A percentile compares a stretch with the other conserved stretches of the same genome.
These are phyloP conservation scores for Solanum raphanifolium DNA, from an alignment of 257 asterid species.

Conservation along the genomic window DNA sequence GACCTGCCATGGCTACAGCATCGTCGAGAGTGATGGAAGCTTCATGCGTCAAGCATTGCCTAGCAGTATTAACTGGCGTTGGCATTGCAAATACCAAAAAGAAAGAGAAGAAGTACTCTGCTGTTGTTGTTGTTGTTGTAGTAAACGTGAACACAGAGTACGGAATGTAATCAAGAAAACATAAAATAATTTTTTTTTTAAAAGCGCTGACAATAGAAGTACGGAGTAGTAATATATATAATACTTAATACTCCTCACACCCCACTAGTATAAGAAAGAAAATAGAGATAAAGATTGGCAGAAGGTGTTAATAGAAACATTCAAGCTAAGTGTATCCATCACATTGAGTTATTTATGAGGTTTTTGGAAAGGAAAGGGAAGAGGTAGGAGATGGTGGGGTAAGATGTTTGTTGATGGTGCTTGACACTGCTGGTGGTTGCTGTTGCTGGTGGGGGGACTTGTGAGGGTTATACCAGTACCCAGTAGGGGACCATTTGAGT, in stretches of 20 bases:
- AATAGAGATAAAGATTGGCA: background rate
- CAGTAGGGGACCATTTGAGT: constrained; percentile 22
- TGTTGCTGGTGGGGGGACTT: constrained; percentile 16
- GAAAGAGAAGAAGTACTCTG: background rate
- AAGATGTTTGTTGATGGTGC: constrained; percentile 16
- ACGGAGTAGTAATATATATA: background rate
- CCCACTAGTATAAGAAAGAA: background rate
- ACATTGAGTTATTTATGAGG: constrained; percentile 14
- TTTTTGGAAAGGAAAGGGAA: background rate
- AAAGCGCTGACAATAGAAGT: background rate
- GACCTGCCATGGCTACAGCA: constrained; percentile 72
- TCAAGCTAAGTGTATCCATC: background rate
- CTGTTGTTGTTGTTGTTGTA: background rate
- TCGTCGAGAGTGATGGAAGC: constrained; percentile 66
- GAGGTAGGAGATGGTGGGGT: background rate
- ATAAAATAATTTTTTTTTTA: background rate
- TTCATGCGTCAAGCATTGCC: constrained; percentile 83
- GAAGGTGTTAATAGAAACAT: background rate
- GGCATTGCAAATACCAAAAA: constrained; percentile 36
- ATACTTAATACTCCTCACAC: background rate
- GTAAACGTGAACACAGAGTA: background rate
- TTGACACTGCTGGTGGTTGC: constrained; percentile 1
- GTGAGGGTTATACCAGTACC: constrained; percentile 25
- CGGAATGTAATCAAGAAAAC: background rate
- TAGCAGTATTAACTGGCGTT: constrained; percentile 66